Evolutionary conservation across 768 basidiomycete species (phyloP).

Genomic region (Albatrellus ellisii): DNA sequence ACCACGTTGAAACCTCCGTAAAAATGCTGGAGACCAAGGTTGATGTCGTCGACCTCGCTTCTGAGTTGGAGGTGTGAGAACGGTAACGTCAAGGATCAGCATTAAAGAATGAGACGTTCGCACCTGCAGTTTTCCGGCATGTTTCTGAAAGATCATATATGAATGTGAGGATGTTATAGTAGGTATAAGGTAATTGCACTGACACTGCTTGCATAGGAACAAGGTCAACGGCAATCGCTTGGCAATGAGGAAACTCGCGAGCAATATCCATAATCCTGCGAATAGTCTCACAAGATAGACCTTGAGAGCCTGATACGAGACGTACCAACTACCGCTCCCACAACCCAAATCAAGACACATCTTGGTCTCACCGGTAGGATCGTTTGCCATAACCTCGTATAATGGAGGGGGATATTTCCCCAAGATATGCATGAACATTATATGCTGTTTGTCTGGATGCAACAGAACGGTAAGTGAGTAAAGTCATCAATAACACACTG

Average conservation of each 20-base stretch:
- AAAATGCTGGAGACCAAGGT: constrained; percentile 73
- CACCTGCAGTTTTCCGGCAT: constrained; percentile 67
- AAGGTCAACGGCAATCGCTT: constrained; percentile 63
- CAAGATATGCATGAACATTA: constrained; percentile 48
- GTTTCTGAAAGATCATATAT: constrained; percentile 28
- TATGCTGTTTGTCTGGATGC: constrained; percentile 49
- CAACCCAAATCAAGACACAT: constrained; percentile 65
- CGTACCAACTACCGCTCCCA: constrained; percentile 67
- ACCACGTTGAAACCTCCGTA: constrained; percentile 69
- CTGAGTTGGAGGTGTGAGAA: constrained; percentile 23
- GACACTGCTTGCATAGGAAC: constrained; percentile 63
- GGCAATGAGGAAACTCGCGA: constrained; percentile 55
- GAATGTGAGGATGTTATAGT: constrained; percentile 5
- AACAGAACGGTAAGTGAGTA: constrained; percentile 1
- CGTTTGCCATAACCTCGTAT: constrained; percentile 43
- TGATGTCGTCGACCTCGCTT: constrained; percentile 77
- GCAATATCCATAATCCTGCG: constrained; percentile 66
- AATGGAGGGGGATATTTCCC: constrained; percentile 56
- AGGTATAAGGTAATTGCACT: constrained; percentile 23
- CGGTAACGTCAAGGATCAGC: no score
- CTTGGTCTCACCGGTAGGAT: constrained; percentile 44
- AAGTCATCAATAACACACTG: neutral
- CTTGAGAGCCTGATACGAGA: constrained; percentile 1
- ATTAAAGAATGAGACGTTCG: constrained; percentile 1
- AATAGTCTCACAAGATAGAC: constrained; percentile 5